phyloP scores from a whole-genome alignment of 2,329 filamentous ascomycete genomes.

The Knoxdaviesia proteae region DNA sequence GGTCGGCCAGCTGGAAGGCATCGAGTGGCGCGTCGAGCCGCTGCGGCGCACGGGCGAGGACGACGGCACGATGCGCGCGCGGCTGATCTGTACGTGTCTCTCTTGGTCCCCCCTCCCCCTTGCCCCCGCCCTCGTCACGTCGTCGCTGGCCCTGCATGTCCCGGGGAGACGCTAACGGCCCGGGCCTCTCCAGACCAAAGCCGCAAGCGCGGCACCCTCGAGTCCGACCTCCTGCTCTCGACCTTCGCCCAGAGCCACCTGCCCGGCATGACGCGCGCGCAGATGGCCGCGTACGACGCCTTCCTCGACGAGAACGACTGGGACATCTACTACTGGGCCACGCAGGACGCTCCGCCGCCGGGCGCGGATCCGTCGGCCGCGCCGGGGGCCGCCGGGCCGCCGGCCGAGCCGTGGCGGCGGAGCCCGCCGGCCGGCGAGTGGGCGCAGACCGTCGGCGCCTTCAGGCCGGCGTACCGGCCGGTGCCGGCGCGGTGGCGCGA shows the following conservation, averaged over 20 bases:
- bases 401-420: conserved; percentile 12
- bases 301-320: conserved; percentile 99
- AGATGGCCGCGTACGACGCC: conserved; percentile 68
- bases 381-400: conserved; percentile 9
- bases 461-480: conserved; percentile 80
- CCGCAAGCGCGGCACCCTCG: conserved; percentile 86
- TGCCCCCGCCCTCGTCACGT: not conserved
- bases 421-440: conserved; percentile 49
- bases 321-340: conserved; percentile 99
- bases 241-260: conserved; percentile 80
- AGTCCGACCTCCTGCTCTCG: conserved; percentile 86
- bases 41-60: conserved; percentile 69
- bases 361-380: conserved; percentile 7
- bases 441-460: conserved; percentile 89
- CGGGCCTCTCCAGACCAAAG: conserved; percentile 63
- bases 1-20: conserved; percentile 75
- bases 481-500: conserved; percentile 72
- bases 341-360: conserved; percentile 50
- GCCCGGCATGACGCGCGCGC: conserved; percentile 45
- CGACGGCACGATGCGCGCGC: conserved; percentile 65
- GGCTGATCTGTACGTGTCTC: conserved; percentile 43
- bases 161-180: conserved; percentile 1
- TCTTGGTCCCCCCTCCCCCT: not conserved
- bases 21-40: conserved; percentile 76
- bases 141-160: not conserved